phyloP scores from a whole-genome alignment of 768 basidiomycete genomes.

The Kwoniella europaea region DNA sequence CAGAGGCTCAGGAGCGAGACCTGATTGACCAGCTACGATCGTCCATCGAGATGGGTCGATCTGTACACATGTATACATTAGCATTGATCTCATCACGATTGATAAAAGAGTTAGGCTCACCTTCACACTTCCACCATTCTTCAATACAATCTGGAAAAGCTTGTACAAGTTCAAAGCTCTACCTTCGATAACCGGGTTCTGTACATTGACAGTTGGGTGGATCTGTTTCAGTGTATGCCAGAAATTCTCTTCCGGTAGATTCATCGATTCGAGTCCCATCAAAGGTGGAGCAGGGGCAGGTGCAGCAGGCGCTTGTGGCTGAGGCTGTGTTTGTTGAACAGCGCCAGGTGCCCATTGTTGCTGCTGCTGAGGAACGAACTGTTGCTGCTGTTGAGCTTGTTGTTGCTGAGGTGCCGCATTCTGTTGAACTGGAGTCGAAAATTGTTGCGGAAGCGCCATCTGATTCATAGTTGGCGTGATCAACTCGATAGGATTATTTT shows the following conservation, averaged over 20 bases:
- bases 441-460: slow-evolving; percentile 13
- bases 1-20: slow-evolving; percentile 27
- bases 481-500: slow-evolving; percentile 45
- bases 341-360: slow-evolving; percentile 5
- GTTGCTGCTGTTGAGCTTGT: slow-evolving; percentile 15
- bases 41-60: slow-evolving; percentile 32
- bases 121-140: slow-evolving; percentile 40
- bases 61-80: slow-evolving; percentile 18
- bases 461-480: slow-evolving; percentile 34
- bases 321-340: slow-evolving; percentile 15
- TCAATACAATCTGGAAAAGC: slow-evolving; percentile 42
- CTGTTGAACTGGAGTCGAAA: slow-evolving; percentile 27
- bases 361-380: slow-evolving; percentile 14
- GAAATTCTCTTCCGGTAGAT: slow-evolving; percentile 30
- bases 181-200: slow-evolving; percentile 36
- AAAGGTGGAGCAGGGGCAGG: slow-evolving; percentile 14
- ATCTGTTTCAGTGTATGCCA: slow-evolving; percentile 19
- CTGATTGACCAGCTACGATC: slow-evolving; percentile 33
- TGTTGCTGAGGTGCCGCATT: slow-evolving; percentile 19
- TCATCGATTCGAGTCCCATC: slow-evolving; percentile 25
- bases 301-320: slow-evolving; percentile 15
- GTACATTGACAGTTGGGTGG: slow-evolving; percentile 21
- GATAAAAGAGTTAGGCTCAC: slow-evolving; percentile 14
- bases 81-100: background rate
- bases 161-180: slow-evolving; percentile 35